phyloP scores from a whole-genome alignment of 2,329 filamentous ascomycete genomes.

The Arthrobotrys pseudoclavata region DNA sequence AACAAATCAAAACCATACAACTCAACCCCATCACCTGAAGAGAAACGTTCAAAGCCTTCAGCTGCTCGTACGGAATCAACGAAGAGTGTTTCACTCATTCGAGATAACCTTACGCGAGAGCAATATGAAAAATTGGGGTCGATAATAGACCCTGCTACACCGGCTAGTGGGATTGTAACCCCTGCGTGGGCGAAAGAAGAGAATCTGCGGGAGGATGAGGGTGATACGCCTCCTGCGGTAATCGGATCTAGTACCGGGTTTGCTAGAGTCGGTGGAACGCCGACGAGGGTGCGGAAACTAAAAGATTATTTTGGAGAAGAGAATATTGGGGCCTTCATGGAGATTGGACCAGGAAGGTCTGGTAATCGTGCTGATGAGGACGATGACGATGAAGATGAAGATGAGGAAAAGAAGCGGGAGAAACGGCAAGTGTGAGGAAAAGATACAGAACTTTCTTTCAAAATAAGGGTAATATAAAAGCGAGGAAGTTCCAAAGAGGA shows the following conservation, averaged over 20 bases:
- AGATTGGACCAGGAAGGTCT: constrained; percentile 20
- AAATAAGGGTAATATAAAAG: constrained; percentile 18
- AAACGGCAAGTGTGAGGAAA: constrained; percentile 16
- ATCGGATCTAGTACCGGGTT: constrained; percentile 29
- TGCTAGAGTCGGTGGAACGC: constrained; percentile 13
- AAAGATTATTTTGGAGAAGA: constrained; percentile 46
- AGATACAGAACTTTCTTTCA: constrained; percentile 26
- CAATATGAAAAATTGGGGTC: constrained; percentile 51
- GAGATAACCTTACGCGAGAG: constrained; percentile 31
- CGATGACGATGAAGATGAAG: background rate
- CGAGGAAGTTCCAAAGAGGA: constrained; percentile 11
- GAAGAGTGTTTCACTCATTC: constrained; percentile 16
- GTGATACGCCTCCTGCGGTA: constrained; percentile 32
- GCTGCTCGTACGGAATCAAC: constrained; percentile 18
- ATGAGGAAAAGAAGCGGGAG: constrained; percentile 2
- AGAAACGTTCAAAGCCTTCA: constrained; percentile 3
- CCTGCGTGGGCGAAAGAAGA: constrained; percentile 48
- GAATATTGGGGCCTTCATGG: constrained; percentile 42
- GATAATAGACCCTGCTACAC: constrained; percentile 38
- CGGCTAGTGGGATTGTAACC: constrained; percentile 36
- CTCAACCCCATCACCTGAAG: constrained; percentile 34
- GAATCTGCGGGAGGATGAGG: constrained; percentile 29
- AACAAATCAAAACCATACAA: constrained; percentile 47
- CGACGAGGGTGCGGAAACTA: constrained; percentile 27
- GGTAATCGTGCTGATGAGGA: background rate